Percentiles rank a stretch among this genome's conserved stretches.
Conservation (phyloP, 306 rosid genomes). For the Amphicarpaea edgeworthii region DNA sequence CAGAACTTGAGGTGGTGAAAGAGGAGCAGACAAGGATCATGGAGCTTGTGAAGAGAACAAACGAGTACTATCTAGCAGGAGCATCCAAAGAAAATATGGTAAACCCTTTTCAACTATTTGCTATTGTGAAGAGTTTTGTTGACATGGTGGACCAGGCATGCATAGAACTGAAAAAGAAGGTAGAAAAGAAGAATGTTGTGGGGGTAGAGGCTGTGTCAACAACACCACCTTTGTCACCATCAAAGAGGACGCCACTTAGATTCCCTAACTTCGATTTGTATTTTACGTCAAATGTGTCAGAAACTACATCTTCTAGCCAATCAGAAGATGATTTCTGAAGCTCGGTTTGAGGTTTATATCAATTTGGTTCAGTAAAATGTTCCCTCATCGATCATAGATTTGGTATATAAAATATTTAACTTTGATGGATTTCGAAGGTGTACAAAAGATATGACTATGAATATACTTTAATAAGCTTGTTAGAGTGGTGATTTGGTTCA, state of each 20-base stretch:
- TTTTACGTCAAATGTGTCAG: slow-evolving; percentile 54
- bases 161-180: slow-evolving; percentile 52
- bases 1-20: slow-evolving; percentile 66
- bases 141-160: slow-evolving; percentile 71
- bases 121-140: slow-evolving; percentile 70
- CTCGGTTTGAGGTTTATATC: slow-evolving; percentile 34
- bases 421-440: slow-evolving; percentile 23
- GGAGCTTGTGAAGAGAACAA: slow-evolving; percentile 75
- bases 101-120: slow-evolving; percentile 68
- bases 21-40: slow-evolving; percentile 66
- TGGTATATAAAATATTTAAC: slow-evolving; percentile 7
- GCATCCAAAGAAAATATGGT: slow-evolving; percentile 53
- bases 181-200: slow-evolving; percentile 57
- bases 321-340: slow-evolving; percentile 70
- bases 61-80: slow-evolving; percentile 71
- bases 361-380: slow-evolving; percentile 36
- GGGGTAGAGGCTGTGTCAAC: slow-evolving; percentile 37
- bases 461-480: background rate
- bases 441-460: background rate
- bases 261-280: slow-evolving; percentile 57
- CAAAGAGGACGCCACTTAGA: slow-evolving; percentile 42
- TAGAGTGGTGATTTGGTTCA: slow-evolving; percentile 21
- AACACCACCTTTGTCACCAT: slow-evolving; percentile 65
- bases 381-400: background rate
- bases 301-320: slow-evolving; percentile 55